phyloP scores from a whole-genome alignment of 108 stramenopile genomes.

The Cylindrotheca fusiformis region DNA sequence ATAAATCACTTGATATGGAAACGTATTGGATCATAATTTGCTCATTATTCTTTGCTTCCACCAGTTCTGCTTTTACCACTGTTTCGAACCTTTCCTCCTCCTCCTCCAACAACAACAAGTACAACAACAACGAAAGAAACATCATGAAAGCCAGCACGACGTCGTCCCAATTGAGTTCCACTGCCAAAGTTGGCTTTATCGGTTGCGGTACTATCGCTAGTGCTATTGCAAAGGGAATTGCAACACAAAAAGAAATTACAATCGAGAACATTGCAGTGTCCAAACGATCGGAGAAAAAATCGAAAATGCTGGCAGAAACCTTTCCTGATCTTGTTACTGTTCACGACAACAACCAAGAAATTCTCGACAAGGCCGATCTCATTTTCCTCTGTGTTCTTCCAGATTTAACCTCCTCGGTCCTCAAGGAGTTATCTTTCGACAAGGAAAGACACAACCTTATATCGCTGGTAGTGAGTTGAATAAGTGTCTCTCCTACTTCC shows the following conservation, averaged over 20 bases:
- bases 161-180: too few species aligned
- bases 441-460: slow-evolving; percentile 57
- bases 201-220: slow-evolving; percentile 84
- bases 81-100: too few species aligned
- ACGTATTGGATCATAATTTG: too few species aligned
- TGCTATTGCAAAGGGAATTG: slow-evolving; percentile 69
- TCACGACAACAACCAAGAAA: slow-evolving; percentile 61
- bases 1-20: too few species aligned
- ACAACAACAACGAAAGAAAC: too few species aligned
- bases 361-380: slow-evolving; percentile 63
- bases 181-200: slow-evolving; percentile 61
- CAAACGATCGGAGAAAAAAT: slow-evolving; percentile 56
- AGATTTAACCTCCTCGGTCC: slow-evolving; percentile 46
- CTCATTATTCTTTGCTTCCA: too few species aligned
- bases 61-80: too few species aligned
- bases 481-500: not conserved
- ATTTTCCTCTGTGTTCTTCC: slow-evolving; percentile 79
- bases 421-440: slow-evolving; percentile 50
- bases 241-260: slow-evolving; percentile 16
- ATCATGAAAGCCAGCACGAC: too few species aligned
- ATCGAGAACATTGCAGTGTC: slow-evolving; percentile 44
- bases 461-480: slow-evolving; percentile 60
- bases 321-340: slow-evolving; percentile 51
- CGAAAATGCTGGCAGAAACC: slow-evolving; percentile 26
- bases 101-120: too few species aligned